Percentiles rank a stretch among this genome's conserved stretches.
Evolutionary conservation across 2,329 filamentous ascomycete species (phyloP).

Genomic region (Teratosphaeria pseudoeucalypti): DNA sequence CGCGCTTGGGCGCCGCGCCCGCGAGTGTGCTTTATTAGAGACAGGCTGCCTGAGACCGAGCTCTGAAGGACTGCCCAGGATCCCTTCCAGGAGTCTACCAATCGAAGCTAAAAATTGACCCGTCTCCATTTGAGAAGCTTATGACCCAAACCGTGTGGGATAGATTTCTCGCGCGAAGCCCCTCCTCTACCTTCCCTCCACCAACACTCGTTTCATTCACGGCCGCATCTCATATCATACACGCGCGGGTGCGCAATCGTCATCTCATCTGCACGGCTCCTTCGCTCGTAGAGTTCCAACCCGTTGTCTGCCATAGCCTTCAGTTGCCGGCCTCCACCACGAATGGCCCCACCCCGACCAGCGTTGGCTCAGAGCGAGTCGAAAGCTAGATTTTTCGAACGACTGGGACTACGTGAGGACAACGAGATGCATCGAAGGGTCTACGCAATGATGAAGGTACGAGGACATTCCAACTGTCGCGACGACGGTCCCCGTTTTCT

Average conservation of each 20-base stretch:
- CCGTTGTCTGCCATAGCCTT: not conserved
- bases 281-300: not conserved
- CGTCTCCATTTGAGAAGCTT: not conserved
- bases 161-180: not conserved
- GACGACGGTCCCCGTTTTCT: not conserved
- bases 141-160: not conserved
- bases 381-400: constrained; percentile 33
- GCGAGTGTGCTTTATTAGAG: not conserved
- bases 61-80: not conserved
- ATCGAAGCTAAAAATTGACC: not conserved
- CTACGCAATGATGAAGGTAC: constrained; percentile 37
- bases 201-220: not conserved
- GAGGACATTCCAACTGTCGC: not conserved
- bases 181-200: not conserved
- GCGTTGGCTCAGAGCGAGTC: constrained; percentile 35
- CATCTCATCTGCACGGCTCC: not conserved
- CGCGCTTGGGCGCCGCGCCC: not conserved
- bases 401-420: constrained; percentile 31
- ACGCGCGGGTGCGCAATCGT: not conserved
- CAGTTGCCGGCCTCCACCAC: not conserved
- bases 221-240: not conserved
- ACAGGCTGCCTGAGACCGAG: not conserved
- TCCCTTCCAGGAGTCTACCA: not conserved
- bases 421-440: constrained; percentile 25
- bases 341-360: constrained; percentile 17